Conservation (phyloP, 1,139 yeast genomes). For the Suhomyces wounanorum region DNA sequence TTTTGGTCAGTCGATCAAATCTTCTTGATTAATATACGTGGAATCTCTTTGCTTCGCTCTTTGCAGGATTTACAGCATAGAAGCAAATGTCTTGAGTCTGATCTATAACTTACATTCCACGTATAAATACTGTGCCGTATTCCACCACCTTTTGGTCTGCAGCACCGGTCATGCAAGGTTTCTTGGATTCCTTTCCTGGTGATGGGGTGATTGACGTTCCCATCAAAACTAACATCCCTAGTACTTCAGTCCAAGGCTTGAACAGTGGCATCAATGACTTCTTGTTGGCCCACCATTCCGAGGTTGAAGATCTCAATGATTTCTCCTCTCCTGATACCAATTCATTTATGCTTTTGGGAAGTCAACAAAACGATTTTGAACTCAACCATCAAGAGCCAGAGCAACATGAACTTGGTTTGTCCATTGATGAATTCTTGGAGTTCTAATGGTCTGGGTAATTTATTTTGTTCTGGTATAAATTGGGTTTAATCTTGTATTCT, state of each 20-base stretch:
- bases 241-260: constrained; percentile 5
- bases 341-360: constrained; percentile 10
- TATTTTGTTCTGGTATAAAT: constrained; percentile 15
- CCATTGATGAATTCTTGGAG: constrained; percentile 33
- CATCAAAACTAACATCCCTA: constrained; percentile 6
- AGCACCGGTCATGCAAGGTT: constrained; percentile 44
- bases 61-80: constrained; percentile 38
- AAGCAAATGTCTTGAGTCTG: constrained; percentile 27
- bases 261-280: constrained; percentile 18
- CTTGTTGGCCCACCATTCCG: constrained; percentile 18
- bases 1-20: constrained; percentile 19
- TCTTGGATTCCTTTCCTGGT: constrained; percentile 19
- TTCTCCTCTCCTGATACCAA: constrained; percentile 12
- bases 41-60: constrained; percentile 13
- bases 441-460: constrained; percentile 17
- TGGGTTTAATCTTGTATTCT: constrained; percentile 4
- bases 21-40: constrained; percentile 31
- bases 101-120: constrained; percentile 2
- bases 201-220: constrained; percentile 6
- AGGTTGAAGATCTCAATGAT: constrained; percentile 17
- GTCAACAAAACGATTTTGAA: constrained; percentile 6
- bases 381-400: constrained; percentile 8
- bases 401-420: constrained; percentile 19
- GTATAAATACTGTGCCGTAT: constrained; percentile 7
- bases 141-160: constrained; percentile 34